A percentile compares a stretch with the other conserved stretches of the same genome.
phyloP scores from a whole-genome alignment of 805 yeast species.

The Cyberlindnera mississippiensis region DNA sequence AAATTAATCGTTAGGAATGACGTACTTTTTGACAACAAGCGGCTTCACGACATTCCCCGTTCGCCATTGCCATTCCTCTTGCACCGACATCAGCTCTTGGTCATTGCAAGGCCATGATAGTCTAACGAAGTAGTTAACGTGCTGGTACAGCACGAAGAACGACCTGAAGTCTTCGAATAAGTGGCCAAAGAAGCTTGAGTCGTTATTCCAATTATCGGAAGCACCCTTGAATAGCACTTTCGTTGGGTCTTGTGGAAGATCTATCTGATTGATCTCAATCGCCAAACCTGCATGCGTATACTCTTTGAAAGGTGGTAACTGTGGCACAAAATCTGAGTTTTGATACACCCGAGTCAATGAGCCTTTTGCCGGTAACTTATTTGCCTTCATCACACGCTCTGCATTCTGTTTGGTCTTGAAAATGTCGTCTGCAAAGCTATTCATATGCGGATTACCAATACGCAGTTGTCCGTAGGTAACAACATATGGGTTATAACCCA shows the following conservation, averaged over 20 bases:
- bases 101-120: constrained; percentile 24
- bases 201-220: constrained; percentile 12
- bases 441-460: constrained; percentile 51
- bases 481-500: constrained; percentile 50
- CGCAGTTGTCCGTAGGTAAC: constrained; percentile 63
- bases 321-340: constrained; percentile 53
- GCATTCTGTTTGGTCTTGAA: constrained; percentile 38
- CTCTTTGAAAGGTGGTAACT: constrained; percentile 47
- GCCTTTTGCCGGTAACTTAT: constrained; percentile 25
- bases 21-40: too few relatives aligned
- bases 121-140: constrained; percentile 15
- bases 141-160: constrained; percentile 17
- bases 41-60: too few relatives aligned
- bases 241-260: constrained; percentile 32
- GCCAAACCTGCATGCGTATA: constrained; percentile 31
- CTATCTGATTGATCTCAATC: constrained; percentile 32
- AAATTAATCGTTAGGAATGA: too few relatives aligned
- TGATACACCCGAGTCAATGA: constrained; percentile 52
- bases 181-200: neutral
- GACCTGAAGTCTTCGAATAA: constrained; percentile 8
- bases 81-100: neutral
- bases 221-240: constrained; percentile 17
- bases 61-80: constrained; percentile 4
- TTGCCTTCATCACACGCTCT: constrained; percentile 25
- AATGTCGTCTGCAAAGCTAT: constrained; percentile 46